Evolutionary conservation across 768 basidiomycete genomes (phyloP), one percentile per base, ranked within the genome.

Genomic region (Hypholoma sublateritium): DNA sequence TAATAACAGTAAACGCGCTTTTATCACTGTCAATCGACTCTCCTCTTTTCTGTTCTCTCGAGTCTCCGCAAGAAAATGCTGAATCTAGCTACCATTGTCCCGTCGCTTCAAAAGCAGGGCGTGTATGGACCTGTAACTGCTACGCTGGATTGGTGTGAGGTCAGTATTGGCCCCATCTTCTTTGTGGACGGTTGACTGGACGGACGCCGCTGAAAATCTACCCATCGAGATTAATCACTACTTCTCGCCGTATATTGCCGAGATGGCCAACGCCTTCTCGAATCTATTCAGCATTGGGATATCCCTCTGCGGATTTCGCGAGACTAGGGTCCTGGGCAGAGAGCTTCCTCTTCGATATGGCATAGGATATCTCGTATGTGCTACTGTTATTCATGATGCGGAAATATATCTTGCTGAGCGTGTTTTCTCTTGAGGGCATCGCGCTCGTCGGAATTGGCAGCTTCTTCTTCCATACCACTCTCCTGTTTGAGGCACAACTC

Each of bases 141-240:
- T 12, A 88, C 87, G 3, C 69, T 89, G 19, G 87, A 89, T 65
- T 89, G 87, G 87, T 89, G 88, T 63, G 87, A 89, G 77, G 87
- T 76, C 70, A 51, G 65, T 64, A 34, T 21, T 32, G 19, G 35
- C 53, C 11, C n/a, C 22, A 17, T 45, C 37, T 36, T 14, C 8
- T 36, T 14, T 6, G 25, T 25, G 5, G 12, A 42, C 19, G 14
- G 9, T 9, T 5, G 28, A 32, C 28, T 32, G 22, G 17, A 16
- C 12, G 16, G 13, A 12, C 19, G 42, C 41, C 37, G 34, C 43
- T 50, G 39, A 28, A 16, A 32, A 44, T 25, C 46, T 43, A 13
- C 12, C 16, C 50, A 42, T 43, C 19, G 62, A 93, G 85, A 76
- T 79, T 48, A 93, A 92, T 67, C 89, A 92, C 70, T 85, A 88